Evolutionary conservation across 2,329 filamentous ascomycete genomes (phyloP), one percentile per base, ranked within the genome.

Genomic region (Cercospora beticola): DNA sequence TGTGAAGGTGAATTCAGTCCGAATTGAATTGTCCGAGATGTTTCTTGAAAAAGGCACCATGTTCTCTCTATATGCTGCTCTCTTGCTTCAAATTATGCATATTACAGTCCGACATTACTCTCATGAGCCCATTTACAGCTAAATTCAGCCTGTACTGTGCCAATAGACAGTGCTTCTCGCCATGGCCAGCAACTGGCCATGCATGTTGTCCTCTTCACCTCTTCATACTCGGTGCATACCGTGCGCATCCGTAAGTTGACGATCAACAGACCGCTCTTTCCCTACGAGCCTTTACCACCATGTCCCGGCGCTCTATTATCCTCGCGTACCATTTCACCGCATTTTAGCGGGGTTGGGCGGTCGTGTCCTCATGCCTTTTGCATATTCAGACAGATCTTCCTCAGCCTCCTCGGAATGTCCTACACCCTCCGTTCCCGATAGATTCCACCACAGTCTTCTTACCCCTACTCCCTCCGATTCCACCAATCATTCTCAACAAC

Each of bases 401-500:
- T 59, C 62, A 65, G 5, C 52, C 62, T 9, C 31, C 62, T 59
- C 54, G 6, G 9, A 58, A 58, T 40, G 62, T 65, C 62, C 36
- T 58, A n/a, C 40, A 33, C n/a, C 66, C 68, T 18, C 68, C 68
- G 12, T 54, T 64, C 10, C 66, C 66, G 23, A 70, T 36, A 16
- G 40, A 16, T 16, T 68, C 68, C 6, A 64, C 63, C 33, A 70
- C 46, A n/a, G 70, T 71, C 14, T 63, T 68, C 18, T 67, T 69
- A 1, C 57, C 71, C 16, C 58, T 65, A 16, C 46, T 65, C 10
- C 67, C 60, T 12, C 49, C 58, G 2, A 68, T 54, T 1, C 69
- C 71, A 3, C 36, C 64, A 28, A 46, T 67, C 56, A 78, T 71
- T 69, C 72, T 71, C 56, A 83, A 67, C 74, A 79, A 71, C 57